These are phyloP conservation scores for Ligustrum vulgare DNA, from an alignment of 257 asterid genomes.

Conservation along the genomic window DNA sequence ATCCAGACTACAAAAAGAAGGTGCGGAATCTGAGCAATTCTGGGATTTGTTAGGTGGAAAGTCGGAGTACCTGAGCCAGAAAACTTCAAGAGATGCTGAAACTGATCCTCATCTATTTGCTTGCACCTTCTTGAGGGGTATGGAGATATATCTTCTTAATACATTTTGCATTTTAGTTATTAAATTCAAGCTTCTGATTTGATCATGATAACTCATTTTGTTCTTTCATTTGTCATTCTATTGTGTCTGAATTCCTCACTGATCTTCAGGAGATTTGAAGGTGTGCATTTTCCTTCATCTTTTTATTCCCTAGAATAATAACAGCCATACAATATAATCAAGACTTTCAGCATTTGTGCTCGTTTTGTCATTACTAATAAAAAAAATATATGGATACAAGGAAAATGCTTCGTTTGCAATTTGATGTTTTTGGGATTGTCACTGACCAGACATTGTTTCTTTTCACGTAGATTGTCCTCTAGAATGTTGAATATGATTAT, in stretches of 20 bases:
- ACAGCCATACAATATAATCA: slow-evolving; percentile 15
- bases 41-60: slow-evolving; percentile 97
- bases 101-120: slow-evolving; percentile 91
- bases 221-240: slow-evolving; percentile 26
- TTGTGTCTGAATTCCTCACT: slow-evolving; percentile 35
- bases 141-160: slow-evolving; percentile 7
- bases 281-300: slow-evolving; percentile 40
- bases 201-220: slow-evolving; percentile 35
- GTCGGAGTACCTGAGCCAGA: slow-evolving; percentile 90
- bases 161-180: slow-evolving; percentile 17
- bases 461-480: not conserved
- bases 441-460: not conserved
- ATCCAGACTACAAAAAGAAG: slow-evolving; percentile 87
- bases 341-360: not conserved
- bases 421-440: slow-evolving; percentile 7
- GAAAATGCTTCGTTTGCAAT: slow-evolving; percentile 7
- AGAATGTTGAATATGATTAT: slow-evolving; percentile 20
- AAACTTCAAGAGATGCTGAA: slow-evolving; percentile 76
- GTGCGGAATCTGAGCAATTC: slow-evolving; percentile 90
- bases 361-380: not conserved
- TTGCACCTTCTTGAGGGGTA: slow-evolving; percentile 77
- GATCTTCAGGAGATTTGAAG: slow-evolving; percentile 81
- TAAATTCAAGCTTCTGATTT: not conserved
- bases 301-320: slow-evolving; percentile 14
- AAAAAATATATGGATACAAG: not conserved